Percentiles rank a stretch among this genome's conserved stretches.
These are phyloP conservation scores for Neltuma alba DNA, from an alignment of 306 rosid genomes.

Conservation along the genomic window DNA sequence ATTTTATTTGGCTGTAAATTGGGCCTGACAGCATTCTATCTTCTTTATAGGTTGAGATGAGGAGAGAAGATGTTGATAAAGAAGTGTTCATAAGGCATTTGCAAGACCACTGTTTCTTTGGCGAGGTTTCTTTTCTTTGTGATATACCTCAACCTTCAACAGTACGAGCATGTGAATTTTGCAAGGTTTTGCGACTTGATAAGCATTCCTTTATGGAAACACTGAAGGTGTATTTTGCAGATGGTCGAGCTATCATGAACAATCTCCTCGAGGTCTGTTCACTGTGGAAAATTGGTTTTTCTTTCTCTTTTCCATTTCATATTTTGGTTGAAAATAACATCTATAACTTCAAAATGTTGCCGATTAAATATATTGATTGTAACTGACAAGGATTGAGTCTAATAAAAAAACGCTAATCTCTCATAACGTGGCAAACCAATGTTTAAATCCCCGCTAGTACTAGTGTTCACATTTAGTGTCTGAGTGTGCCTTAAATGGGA, in stretches of 20 bases:
- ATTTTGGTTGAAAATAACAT: neutral
- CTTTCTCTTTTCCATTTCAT: neutral
- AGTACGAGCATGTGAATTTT: slow-evolving; percentile 49
- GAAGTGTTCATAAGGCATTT: slow-evolving; percentile 38
- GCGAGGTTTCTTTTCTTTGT: slow-evolving; percentile 71
- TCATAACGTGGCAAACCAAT: too few species aligned
- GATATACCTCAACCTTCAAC: slow-evolving; percentile 54
- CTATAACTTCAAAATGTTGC: neutral
- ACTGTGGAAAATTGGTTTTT: neutral
- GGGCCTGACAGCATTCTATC: slow-evolving; percentile 11
- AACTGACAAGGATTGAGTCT: too few species aligned
- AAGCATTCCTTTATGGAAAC: slow-evolving; percentile 57
- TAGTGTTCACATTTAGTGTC: too few species aligned
- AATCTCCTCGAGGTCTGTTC: slow-evolving; percentile 63
- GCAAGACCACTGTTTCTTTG: slow-evolving; percentile 46
- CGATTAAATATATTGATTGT: neutral
- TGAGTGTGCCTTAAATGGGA: too few species aligned
- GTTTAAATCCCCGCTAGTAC: too few species aligned
- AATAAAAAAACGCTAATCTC: too few species aligned
- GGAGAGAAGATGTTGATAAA: slow-evolving; percentile 44
- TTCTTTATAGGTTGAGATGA: slow-evolving; percentile 47
- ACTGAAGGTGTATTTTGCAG: slow-evolving; percentile 53
- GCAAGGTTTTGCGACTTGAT: slow-evolving; percentile 65
- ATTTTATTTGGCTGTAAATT: neutral
- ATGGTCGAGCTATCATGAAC: slow-evolving; percentile 59